A percentile compares a stretch with the other conserved stretches of the same genome.
These are phyloP conservation scores for Amaranthus cruentus DNA, from an alignment of 148 eudicot genomes.

Conservation along the genomic window DNA sequence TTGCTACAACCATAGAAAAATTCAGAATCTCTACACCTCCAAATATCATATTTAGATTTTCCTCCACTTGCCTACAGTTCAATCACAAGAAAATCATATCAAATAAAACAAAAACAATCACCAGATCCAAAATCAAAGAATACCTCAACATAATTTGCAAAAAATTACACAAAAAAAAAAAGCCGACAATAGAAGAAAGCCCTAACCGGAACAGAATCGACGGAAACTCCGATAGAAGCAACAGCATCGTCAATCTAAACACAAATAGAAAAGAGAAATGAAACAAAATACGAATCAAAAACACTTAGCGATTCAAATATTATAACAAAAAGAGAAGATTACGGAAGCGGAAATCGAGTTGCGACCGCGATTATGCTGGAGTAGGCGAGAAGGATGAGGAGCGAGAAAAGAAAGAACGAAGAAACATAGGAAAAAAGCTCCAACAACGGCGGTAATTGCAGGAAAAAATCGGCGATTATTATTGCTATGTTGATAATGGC, in stretches of 20 bases:
- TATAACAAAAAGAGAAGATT: slow-evolving; percentile 3
- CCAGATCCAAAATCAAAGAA: slow-evolving; percentile 12
- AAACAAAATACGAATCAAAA: background rate
- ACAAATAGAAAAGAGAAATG: background rate
- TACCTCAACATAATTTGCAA: background rate
- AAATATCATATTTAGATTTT: slow-evolving; percentile 50
- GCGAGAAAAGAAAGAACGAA: slow-evolving; percentile 49
- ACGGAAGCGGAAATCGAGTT: slow-evolving; percentile 21
- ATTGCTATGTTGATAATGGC: slow-evolving; percentile 58
- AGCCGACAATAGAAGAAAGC: background rate
- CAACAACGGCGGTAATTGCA: slow-evolving; percentile 36
- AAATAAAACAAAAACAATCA: slow-evolving; percentile 34
- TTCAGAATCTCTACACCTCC: slow-evolving; percentile 63
- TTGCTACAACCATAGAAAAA: slow-evolving; percentile 76
- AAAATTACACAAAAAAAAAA: no score
- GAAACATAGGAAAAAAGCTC: slow-evolving; percentile 45
- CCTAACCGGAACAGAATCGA: slow-evolving; percentile 69
- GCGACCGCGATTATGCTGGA: slow-evolving; percentile 18
- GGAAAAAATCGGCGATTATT: slow-evolving; percentile 37
- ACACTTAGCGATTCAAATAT: background rate
- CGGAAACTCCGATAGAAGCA: slow-evolving; percentile 23
- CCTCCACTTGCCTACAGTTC: slow-evolving; percentile 54
- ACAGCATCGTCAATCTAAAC: slow-evolving; percentile 30
- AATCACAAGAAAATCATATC: slow-evolving; percentile 18
- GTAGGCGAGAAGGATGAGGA: slow-evolving; percentile 41